phyloP scores from a whole-genome alignment of 2,329 filamentous ascomycete species.

The Aquanectria penicillioides region DNA sequence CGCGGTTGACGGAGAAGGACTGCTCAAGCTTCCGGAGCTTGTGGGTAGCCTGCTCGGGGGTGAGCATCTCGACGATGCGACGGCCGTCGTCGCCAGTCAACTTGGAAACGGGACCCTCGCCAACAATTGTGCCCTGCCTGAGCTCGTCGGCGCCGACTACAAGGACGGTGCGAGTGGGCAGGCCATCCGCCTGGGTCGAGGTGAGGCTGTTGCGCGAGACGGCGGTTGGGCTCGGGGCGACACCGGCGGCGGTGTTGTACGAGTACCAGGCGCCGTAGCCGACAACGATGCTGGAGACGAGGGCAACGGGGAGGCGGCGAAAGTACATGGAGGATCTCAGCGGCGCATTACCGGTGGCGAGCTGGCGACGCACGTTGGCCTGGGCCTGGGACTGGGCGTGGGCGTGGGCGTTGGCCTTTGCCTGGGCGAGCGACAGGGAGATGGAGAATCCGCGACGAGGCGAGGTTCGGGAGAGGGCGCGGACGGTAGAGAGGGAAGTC shows the following conservation, averaged over 20 bases:
- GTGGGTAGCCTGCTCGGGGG: conserved; percentile 89
- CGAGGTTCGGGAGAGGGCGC: conserved; percentile 61
- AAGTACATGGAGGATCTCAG: conserved; percentile 80
- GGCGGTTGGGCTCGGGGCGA: conserved; percentile 41
- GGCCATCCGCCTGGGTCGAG: conserved; percentile 52
- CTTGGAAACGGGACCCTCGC: conserved; percentile 89
- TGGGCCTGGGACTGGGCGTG: conserved; percentile 33
- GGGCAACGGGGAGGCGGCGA: conserved; percentile 72
- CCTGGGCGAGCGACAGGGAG: conserved; percentile 69
- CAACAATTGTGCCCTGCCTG: conserved; percentile 86
- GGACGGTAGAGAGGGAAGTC: conserved; percentile 71
- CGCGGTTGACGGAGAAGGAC: conserved; percentile 89
- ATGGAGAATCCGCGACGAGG: conserved; percentile 53
- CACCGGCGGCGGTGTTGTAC: conserved; percentile 61
- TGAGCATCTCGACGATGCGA: conserved; percentile 95
- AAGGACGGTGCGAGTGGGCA: conserved; percentile 74
- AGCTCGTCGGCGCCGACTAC: conserved; percentile 92
- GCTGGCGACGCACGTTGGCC: conserved; percentile 50
- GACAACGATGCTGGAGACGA: conserved; percentile 74
- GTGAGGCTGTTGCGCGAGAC: conserved; percentile 56
- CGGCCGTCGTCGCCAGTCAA: conserved; percentile 84
- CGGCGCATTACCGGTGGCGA: conserved; percentile 49
- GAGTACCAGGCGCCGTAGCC: conserved; percentile 82
- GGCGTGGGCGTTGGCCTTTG: conserved; percentile 56
- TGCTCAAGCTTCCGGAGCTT: conserved; percentile 91